Conservation (phyloP, 1,284 basidiomycete genomes). For the Kwoniella shivajii region DNA sequence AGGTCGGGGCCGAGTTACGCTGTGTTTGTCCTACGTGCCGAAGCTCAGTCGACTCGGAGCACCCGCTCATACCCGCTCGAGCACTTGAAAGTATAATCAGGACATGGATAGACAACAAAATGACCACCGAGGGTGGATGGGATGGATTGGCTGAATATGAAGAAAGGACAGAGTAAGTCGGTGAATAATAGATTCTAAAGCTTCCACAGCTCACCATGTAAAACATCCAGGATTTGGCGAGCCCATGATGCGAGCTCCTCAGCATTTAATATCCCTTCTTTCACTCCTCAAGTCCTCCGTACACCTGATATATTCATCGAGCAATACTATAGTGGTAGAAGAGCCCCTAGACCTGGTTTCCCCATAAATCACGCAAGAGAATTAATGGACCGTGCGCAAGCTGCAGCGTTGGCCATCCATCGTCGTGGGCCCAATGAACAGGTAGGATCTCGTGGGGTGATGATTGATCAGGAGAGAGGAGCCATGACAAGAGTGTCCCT, state of each 20-base stretch:
- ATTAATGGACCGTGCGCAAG: not conserved
- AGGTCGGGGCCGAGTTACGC: no score
- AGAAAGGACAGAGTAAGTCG: constrained; percentile 15
- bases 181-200: not conserved
- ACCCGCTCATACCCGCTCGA: constrained; percentile 9
- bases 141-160: constrained; percentile 7
- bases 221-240: not conserved
- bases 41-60: not conserved
- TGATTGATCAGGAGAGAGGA: no score
- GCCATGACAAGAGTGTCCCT: no score
- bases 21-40: constrained; percentile 15
- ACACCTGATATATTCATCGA: no score
- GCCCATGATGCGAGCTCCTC: constrained; percentile 1
- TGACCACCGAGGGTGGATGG: constrained; percentile 4
- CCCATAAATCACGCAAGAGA: not conserved
- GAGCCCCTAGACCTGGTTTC: not conserved
- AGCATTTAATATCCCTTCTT: not conserved
- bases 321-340: no score
- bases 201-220: no score
- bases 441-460: no score
- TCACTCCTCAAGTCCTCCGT: not conserved
- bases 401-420: no score
- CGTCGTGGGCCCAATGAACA: no score
- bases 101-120: constrained; percentile 13
- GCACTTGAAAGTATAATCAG: constrained; percentile 10